Base-by-base conservation (phyloP, 208 protist species). In the Wallacemonas sp. region DNA sequence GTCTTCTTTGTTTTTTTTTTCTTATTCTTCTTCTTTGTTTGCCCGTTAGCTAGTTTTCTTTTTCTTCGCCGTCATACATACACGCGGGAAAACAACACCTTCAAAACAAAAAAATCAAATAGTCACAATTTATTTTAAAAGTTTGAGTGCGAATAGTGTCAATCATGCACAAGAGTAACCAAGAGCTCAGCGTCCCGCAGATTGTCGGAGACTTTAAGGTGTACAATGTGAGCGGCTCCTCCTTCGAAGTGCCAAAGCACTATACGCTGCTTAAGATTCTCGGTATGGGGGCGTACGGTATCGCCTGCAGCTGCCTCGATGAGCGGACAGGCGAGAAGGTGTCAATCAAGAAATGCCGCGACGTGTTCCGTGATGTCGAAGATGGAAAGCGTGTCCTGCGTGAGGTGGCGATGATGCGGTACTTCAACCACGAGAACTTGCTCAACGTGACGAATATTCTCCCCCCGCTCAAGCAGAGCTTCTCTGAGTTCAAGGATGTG, bases 221-320 rank as follows among this genome's bases (percentile, higher is more conserved):
- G 0, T 94, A 94, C 74, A 91, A 85, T 46, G 85, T 94, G n/a
- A 86, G 77, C 62, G 88, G 88, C 22, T 77, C 82, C 24, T 62
- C 79, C 28, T 94, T 94, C 65, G 88, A 94, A 71, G 88, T 94
- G 0, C 88, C 88, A 2, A 56, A 62, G 49, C 69, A 80, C 66
- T 94, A 94, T 69, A 94, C 88, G 15, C 61, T 94, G 17, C 72
- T 94, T 17, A 94, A 94, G 70, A 87, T 91, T 54, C 79, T 99
- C 17, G 96, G 96, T 41, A 97, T 98, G 78, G 98, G 98, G 12
- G 94, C 96, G 31, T 99, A 98, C 79, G 98, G 98, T 62, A 89
- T 95, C 42, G 98, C 98, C 15, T 99, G 91, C 86, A 91, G 85
- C 72, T 91, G 85, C 68, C 75, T 92, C 27, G 84, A 96, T 63